Evolutionary conservation across 768 basidiomycete species (phyloP).

Genomic region (Porpolomopsis calyptriformis): DNA sequence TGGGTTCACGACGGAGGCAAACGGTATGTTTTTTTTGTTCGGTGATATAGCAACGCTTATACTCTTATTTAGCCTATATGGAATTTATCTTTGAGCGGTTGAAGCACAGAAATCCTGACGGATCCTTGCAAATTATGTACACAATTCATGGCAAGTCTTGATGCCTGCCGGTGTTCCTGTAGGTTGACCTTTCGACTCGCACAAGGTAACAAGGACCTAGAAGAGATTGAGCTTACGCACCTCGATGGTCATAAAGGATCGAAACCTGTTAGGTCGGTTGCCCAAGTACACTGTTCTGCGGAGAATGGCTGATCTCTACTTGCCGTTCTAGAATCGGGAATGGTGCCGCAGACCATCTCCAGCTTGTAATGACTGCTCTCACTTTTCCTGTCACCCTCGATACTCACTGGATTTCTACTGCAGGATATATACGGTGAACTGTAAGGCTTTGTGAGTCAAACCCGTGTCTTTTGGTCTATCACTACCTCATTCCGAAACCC

Average conservation of each 20-base stretch:
- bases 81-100: constrained; percentile 84
- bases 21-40: constrained; percentile 37
- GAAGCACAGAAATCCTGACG: constrained; percentile 77
- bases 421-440: constrained; percentile 96
- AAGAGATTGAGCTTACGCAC: constrained; percentile 76
- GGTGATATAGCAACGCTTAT: not conserved
- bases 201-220: constrained; percentile 63
- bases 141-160: constrained; percentile 68
- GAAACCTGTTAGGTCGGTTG: constrained; percentile 55
- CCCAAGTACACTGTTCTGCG: too few species aligned
- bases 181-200: not conserved
- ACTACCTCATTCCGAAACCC: not conserved
- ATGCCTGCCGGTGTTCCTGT: not conserved
- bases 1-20: constrained; percentile 89
- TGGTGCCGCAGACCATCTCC: constrained; percentile 89
- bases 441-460: constrained; percentile 29
- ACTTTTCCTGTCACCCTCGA: constrained; percentile 7
- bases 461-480: not conserved
- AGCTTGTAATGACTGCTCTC: constrained; percentile 42
- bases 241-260: constrained; percentile 84
- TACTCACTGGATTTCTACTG: not conserved
- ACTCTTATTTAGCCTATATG: constrained; percentile 54
- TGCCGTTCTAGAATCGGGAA: constrained; percentile 63
- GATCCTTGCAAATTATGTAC: constrained; percentile 94
- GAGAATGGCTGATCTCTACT: not conserved